Evolutionary conservation across 305 asterid species (phyloP).

Genomic region (Fraxinus paxiana): DNA sequence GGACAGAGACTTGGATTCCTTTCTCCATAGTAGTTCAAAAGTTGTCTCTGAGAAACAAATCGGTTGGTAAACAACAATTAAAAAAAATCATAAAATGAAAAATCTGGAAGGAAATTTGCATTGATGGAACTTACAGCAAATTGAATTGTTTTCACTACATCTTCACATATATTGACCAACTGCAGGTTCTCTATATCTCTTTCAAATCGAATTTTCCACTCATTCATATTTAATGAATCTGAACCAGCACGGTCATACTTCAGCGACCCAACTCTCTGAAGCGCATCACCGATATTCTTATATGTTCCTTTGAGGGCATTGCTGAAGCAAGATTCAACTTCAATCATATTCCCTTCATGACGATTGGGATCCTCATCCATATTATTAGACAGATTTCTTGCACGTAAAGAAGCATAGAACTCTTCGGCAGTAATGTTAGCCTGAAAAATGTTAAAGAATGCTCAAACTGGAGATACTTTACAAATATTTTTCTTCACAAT

Average conservation of each 20-base stretch:
- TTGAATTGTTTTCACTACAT: constrained; percentile 41
- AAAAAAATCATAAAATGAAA: constrained; percentile 10
- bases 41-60: constrained; percentile 51
- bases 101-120: constrained; percentile 1
- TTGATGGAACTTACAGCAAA: constrained; percentile 54
- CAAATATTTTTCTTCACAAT: background rate
- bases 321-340: constrained; percentile 39
- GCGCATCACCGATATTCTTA: constrained; percentile 34
- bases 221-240: constrained; percentile 41
- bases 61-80: constrained; percentile 11
- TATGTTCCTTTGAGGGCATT: constrained; percentile 43
- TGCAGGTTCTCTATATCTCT: constrained; percentile 50
- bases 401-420: constrained; percentile 32
- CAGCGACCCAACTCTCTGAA: constrained; percentile 35
- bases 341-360: constrained; percentile 22
- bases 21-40: constrained; percentile 41
- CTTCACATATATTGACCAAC: constrained; percentile 50
- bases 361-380: constrained; percentile 17
- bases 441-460: constrained; percentile 39
- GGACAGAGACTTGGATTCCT: constrained; percentile 28
- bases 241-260: constrained; percentile 34
- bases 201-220: constrained; percentile 60
- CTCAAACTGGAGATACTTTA: background rate
- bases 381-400: constrained; percentile 29
- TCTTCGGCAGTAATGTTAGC: constrained; percentile 42